These are phyloP conservation scores for Quercus dentata DNA, from an alignment of 306 rosid genomes.

Conservation along the genomic window DNA sequence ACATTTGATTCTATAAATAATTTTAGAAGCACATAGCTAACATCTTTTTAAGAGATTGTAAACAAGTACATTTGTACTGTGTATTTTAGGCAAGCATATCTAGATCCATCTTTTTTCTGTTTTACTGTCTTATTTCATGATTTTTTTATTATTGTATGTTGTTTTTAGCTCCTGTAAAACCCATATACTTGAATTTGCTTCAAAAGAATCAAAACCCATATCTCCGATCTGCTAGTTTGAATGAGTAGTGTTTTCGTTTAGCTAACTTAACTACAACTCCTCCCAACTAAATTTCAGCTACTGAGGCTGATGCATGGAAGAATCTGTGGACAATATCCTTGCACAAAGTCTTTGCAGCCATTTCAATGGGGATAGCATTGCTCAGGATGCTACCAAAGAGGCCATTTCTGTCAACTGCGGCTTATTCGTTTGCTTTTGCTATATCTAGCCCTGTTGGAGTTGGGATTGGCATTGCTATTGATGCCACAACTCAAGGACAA, in stretches of 20 bases:
- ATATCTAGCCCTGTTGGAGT: constrained; percentile 35
- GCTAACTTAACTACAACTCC: not conserved
- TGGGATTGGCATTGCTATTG: constrained; percentile 74
- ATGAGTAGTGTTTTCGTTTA: not conserved
- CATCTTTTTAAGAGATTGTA: no score
- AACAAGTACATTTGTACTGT: no score
- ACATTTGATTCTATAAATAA: no score
- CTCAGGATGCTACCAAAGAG: constrained; percentile 71
- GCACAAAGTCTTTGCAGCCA: constrained; percentile 84
- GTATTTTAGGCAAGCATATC: no score
- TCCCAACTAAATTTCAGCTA: constrained; percentile 28
- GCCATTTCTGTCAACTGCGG: constrained; percentile 44
- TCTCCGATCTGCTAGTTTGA: not conserved
- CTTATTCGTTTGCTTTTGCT: constrained; percentile 49
- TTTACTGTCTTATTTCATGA: no score
- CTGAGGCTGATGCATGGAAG: constrained; percentile 67
- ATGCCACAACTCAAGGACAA: constrained; percentile 60
- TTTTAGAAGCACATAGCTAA: no score
- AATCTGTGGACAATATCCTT: constrained; percentile 76
- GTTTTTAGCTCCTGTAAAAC: no score
- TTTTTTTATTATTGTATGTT: no score
- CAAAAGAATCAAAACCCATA: no score
- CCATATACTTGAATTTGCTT: no score
- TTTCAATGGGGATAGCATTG: constrained; percentile 78
- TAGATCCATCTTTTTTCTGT: no score